Percentiles rank a stretch among this genome's conserved stretches.
Conservation (phyloP, 768 basidiomycete genomes). For the Russula foetens region DNA sequence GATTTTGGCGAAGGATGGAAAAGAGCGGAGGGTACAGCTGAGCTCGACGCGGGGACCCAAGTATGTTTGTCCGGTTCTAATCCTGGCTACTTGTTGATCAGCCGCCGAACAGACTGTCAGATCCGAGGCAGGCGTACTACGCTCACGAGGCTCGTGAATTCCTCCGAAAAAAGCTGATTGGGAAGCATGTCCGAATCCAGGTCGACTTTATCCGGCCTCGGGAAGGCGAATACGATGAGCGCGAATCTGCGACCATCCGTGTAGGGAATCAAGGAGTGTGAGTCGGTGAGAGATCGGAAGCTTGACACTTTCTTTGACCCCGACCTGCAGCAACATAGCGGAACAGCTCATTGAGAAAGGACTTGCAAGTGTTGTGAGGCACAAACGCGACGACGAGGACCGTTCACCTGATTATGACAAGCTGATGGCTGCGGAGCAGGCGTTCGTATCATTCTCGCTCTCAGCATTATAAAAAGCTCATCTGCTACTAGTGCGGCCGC, state of each 20-base stretch:
- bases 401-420: slow-evolving; percentile 95
- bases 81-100: background rate
- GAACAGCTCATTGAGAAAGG: slow-evolving; percentile 94
- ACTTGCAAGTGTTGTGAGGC: slow-evolving; percentile 80
- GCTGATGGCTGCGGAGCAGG: slow-evolving; percentile 89
- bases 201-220: slow-evolving; percentile 87
- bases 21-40: slow-evolving; percentile 78
- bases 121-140: slow-evolving; percentile 79
- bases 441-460: slow-evolving; percentile 39
- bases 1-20: slow-evolving; percentile 64
- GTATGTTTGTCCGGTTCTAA: slow-evolving; percentile 33
- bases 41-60: slow-evolving; percentile 84
- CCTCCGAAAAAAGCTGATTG: slow-evolving; percentile 85
- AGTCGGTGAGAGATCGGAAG: slow-evolving; percentile 24
- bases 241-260: slow-evolving; percentile 85
- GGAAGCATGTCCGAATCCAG: slow-evolving; percentile 74
- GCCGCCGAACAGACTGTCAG: slow-evolving; percentile 51
- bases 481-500: slow-evolving; percentile 52
- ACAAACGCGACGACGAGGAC: slow-evolving; percentile 92
- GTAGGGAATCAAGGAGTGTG: slow-evolving; percentile 77
- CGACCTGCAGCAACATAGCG: slow-evolving; percentile 66
- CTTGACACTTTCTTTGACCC: background rate
- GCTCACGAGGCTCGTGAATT: slow-evolving; percentile 92
- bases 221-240: slow-evolving; percentile 90
- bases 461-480: background rate